Evolutionary conservation across 139 green algal genomes (phyloP).

Genomic region (Coelastrella sp.): DNA sequence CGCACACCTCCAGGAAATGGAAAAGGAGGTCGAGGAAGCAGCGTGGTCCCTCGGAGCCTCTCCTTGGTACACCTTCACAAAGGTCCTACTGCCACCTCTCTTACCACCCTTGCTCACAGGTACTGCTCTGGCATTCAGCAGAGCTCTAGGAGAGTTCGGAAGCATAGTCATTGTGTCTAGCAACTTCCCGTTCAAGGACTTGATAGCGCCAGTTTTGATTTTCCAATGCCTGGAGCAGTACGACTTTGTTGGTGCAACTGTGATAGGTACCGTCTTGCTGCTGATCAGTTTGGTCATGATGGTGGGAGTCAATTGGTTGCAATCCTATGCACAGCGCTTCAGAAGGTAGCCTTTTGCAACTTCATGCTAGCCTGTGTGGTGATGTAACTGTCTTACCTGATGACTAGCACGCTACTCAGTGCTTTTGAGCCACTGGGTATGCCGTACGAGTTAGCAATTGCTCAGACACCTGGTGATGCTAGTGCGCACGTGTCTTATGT

Average conservation of each 20-base stretch:
- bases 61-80: conserved; percentile 70
- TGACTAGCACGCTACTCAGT: too few relatives aligned
- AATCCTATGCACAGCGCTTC: conserved; percentile 55
- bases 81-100: conserved; percentile 74
- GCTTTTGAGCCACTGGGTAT: too few relatives aligned
- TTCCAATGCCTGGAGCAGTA: conserved; percentile 89
- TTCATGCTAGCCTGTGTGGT: too few relatives aligned
- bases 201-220: conserved; percentile 82
- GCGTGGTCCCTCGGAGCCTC: conserved; percentile 78
- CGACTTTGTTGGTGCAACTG: conserved; percentile 76
- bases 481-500: too few relatives aligned
- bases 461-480: too few relatives aligned
- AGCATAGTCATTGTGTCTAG: conserved; percentile 80
- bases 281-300: conserved; percentile 73
- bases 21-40: conserved; percentile 73
- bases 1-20: conserved; percentile 70
- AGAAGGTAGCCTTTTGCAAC: too few relatives aligned
- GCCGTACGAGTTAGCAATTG: too few relatives aligned
- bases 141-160: conserved; percentile 79
- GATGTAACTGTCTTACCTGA: too few relatives aligned
- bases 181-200: conserved; percentile 83
- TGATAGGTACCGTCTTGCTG: conserved; percentile 82
- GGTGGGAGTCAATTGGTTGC: conserved; percentile 73
- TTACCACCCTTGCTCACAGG: conserved; percentile 76
- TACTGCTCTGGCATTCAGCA: conserved; percentile 77